Conservation (phyloP, 192 early-diverging fungal species). For the Coemansia sp. region DNA sequence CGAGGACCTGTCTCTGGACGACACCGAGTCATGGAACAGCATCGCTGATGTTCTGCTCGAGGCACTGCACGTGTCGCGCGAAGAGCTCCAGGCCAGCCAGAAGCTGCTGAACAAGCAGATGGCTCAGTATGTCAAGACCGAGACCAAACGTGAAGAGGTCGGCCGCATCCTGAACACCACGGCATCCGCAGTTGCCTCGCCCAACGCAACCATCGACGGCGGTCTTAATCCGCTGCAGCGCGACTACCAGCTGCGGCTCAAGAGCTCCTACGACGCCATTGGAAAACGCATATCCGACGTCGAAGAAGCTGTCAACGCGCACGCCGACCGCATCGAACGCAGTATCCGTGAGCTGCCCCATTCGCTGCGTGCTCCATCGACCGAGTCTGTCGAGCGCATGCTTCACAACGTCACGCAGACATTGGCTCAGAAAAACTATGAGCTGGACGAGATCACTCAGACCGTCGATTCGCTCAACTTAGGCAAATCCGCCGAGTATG, state of each 20-base stretch:
- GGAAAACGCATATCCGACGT: conserved; percentile 19
- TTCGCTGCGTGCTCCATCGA: conserved; percentile 28
- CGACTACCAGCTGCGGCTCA: conserved; percentile 42
- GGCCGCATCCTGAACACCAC: conserved; percentile 25
- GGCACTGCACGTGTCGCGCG: conserved; percentile 37
- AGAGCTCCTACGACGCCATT: conserved; percentile 16
- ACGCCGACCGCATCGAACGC: conserved; percentile 19
- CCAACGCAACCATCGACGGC: conserved; percentile 17
- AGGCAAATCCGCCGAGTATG: background rate
- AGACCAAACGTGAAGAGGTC: conserved; percentile 47
- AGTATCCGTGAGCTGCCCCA: conserved; percentile 16
- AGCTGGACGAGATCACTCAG: conserved; percentile 47
- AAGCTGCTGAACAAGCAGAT: conserved; percentile 25
- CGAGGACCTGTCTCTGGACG: conserved; percentile 37
- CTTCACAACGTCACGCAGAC: conserved; percentile 46
- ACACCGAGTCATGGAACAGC: conserved; percentile 40
- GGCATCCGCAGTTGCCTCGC: conserved; percentile 14
- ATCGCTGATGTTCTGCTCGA: conserved; percentile 43
- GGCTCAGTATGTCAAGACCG: conserved; percentile 27
- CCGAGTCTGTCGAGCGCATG: conserved; percentile 54
- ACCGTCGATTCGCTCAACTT: conserved; percentile 24
- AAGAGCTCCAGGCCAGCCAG: conserved; percentile 46
- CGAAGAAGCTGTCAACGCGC: conserved; percentile 26
- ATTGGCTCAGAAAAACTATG: conserved; percentile 47
- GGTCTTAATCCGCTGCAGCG: conserved; percentile 48